phyloP scores from a whole-genome alignment of 331 rosid genomes.

The Spiraea crenata region DNA sequence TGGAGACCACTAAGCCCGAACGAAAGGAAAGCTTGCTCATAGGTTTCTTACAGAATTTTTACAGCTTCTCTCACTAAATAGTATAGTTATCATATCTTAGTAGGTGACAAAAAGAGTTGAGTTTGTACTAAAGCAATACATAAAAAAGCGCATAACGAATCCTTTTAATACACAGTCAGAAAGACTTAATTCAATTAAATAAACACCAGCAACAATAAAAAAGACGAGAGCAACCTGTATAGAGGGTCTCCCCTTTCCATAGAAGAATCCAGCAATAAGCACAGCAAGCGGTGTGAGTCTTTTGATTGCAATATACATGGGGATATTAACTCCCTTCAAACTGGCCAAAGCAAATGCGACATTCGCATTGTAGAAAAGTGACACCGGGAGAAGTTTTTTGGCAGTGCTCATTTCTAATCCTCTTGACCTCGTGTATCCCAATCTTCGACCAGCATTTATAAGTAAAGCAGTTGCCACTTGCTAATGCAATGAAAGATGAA shows the following conservation, averaged over 20 bases:
- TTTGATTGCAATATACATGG: slow-evolving; percentile 97
- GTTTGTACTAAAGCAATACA: background rate
- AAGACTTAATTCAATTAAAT: background rate
- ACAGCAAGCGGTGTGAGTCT: slow-evolving; percentile 99
- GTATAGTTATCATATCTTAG: background rate
- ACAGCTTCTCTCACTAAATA: background rate
- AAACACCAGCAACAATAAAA: background rate
- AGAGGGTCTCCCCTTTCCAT: slow-evolving; percentile 79
- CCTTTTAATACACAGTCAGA: background rate
- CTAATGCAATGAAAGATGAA: slow-evolving; percentile 36
- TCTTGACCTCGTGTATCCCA: slow-evolving; percentile 72
- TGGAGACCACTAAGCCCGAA: background rate
- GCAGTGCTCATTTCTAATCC: slow-evolving; percentile 68
- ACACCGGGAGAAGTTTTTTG: slow-evolving; percentile 75
- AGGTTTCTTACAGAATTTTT: background rate
- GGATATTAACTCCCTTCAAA: slow-evolving; percentile 93
- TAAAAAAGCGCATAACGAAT: background rate
- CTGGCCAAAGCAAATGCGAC: slow-evolving; percentile 99
- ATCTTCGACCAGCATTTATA: slow-evolving; percentile 62
- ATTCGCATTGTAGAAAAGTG: slow-evolving; percentile 87
- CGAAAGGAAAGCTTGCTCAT: background rate
- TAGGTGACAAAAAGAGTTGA: background rate
- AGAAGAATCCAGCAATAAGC: slow-evolving; percentile 66
- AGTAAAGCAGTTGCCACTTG: slow-evolving; percentile 76
- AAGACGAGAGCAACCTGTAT: slow-evolving; percentile 43